Base-by-base conservation (phyloP, 345 rosid species). In the Punica granatum region DNA sequence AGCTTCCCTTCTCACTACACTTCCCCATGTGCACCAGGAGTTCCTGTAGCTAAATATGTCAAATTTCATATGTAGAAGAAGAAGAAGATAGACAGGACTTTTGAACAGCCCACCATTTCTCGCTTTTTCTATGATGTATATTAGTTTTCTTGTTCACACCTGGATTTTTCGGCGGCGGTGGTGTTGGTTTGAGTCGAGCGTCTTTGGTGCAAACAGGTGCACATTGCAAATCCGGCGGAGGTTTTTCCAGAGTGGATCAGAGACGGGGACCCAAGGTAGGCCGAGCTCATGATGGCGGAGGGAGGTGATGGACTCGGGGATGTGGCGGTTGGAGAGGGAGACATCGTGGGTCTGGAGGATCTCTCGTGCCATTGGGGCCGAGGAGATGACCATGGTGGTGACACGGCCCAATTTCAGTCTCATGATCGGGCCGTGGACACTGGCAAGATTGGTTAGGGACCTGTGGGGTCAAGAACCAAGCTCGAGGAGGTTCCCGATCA, bases 401-500 rank as follows among this genome's bases (percentile, higher is more conserved):
- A 31, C n/a, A 32, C 23, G 41, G 4, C 81, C 81, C 0, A 78
- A 71, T 26, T 65, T 37, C 33, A 78, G 53, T 7, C 53, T 68
- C 71, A 78, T 78, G 26, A 78, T n/a, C 5, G 81, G 81, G 18
- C 78, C 81, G 16, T 72, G 58, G 46, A 64, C 58, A 36, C 49
- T 6, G 68, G 81, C 75, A 4, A 78, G 73, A 43, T 69, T 35
- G 37, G 66, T 28, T 12, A 78, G 36, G 39, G 63, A 59, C 69
- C 44, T 37, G 60, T 71, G 74, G 68, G 78, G 68, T 19, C 41
- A 35, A 41, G 54, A 28, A 2, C 81, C 75, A 8, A 77, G 65
- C 19, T 35, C 61, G 0, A 68, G 69, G 69, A 77, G 70, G 76
- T 69, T 75, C 2, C 79, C 76, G 19, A 75, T 39, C 37, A 75